Conservation (phyloP, 257 asterid genomes). For the Solanum chilense region DNA sequence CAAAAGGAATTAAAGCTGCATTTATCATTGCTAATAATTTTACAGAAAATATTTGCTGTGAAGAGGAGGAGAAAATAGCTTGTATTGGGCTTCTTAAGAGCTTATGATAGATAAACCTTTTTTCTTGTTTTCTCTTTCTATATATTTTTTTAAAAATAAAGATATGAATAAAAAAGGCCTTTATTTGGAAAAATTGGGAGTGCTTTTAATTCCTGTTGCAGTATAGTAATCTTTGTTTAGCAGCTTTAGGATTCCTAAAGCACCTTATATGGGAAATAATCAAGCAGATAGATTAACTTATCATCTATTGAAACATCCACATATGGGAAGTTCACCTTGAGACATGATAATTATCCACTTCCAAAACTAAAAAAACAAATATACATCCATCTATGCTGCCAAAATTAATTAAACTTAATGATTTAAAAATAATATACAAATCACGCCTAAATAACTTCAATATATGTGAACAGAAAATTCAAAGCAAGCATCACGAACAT, state of each 20-base stretch:
- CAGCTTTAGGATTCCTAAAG: neutral
- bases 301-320: neutral
- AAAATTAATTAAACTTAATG: neutral
- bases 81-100: neutral
- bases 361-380: neutral
- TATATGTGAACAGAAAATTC: neutral
- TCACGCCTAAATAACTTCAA: neutral
- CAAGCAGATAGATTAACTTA: neutral
- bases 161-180: neutral
- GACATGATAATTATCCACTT: neutral
- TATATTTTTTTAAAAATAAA: neutral
- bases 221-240: neutral
- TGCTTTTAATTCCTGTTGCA: neutral
- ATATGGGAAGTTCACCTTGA: neutral
- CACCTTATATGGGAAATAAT: neutral
- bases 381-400: neutral
- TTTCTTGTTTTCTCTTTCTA: neutral
- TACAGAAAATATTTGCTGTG: neutral
- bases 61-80: neutral
- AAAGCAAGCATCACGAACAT: neutral
- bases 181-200: neutral
- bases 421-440: neutral
- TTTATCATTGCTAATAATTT: neutral
- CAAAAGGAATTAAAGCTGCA: neutral
- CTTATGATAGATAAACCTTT: neutral